Base-by-base conservation (phyloP, 1,139 yeast species). In the Kurtzmaniella quercitrusa region DNA sequence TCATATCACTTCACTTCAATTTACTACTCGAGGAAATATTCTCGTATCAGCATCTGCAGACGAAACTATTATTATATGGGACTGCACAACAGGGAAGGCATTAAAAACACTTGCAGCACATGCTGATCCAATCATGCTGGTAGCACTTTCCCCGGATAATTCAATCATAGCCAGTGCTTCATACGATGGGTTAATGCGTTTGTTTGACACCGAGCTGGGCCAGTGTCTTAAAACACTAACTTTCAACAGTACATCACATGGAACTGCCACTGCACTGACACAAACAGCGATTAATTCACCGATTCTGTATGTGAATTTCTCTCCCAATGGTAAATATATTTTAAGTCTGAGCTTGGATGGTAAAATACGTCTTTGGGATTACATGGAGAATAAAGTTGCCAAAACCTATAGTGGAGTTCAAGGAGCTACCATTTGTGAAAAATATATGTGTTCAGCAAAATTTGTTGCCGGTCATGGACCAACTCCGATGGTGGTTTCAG, bases 1-100 rank as follows among this genome's bases (percentile, higher is more conserved):
- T 50, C 93, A 88, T 48, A 88, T 88, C 17, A 83, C 88, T 2
- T 71, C 87, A 12, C 65, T 88, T n/a, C 71, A 72, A 45, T 93
- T 84, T 66, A 85, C 82, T 47, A 63, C 71, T 38, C 83, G 83
- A 57, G 96, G 97, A 0, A 88, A 88, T 51, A 63, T 93, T 19
- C 61, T 93, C 20, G 81, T 88, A 20, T 79, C 91, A 38, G 96
- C 96, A 0, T 80, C 95, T 1, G 82, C 94, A 36, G 98, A 93
- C 61, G 98, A 93, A 55, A 89, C 91, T 38, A 84, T 93, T 18
- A 78, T 89, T 39, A 75, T 91, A 3, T 93, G 98, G 98, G 97
- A 91, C 61, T 77, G 85, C 5, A 68, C 77, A 32, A 73, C 82
- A 20, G 94, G 95, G 0, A 74, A 74, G 39, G 78, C 87, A 40